Conservation (phyloP, 78 protist species). For the Tieghemostelium lacteum region DNA sequence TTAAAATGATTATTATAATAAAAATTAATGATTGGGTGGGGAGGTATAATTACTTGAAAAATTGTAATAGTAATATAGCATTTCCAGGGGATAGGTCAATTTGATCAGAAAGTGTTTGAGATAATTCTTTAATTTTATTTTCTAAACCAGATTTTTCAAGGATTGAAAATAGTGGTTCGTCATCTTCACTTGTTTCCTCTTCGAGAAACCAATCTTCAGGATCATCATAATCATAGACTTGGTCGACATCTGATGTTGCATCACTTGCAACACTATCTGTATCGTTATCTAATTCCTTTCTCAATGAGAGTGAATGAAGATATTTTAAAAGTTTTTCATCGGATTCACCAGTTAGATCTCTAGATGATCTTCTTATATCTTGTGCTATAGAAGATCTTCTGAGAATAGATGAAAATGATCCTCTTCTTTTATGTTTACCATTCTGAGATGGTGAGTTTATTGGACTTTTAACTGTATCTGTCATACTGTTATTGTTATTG, state of each 20-base stretch:
- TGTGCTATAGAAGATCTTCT: conserved; percentile 41
- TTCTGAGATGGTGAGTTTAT: conserved; percentile 34
- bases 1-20: not conserved
- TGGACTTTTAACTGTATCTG: too few relatives aligned
- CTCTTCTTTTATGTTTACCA: conserved; percentile 61
- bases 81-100: conserved; percentile 33
- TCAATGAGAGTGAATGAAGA: not conserved
- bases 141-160: conserved; percentile 43
- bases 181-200: conserved; percentile 47
- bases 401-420: conserved; percentile 63
- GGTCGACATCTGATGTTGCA: conserved; percentile 22
- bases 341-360: conserved; percentile 37
- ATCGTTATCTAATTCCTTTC: conserved; percentile 27
- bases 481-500: too few relatives aligned
- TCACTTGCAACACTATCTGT: conserved; percentile 16
- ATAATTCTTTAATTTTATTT: conserved; percentile 33
- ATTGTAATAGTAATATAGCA: conserved; percentile 42
- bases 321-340: conserved; percentile 46
- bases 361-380: conserved; percentile 33
- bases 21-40: not conserved
- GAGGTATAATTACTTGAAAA: conserved; percentile 27
- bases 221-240: conserved; percentile 73
- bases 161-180: conserved; percentile 42
- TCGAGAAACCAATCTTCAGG: conserved; percentile 73
- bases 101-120: conserved; percentile 44